Evolutionary conservation across 805 yeast genomes (phyloP).

Genomic region (Aciculoconidium aculeatum): DNA sequence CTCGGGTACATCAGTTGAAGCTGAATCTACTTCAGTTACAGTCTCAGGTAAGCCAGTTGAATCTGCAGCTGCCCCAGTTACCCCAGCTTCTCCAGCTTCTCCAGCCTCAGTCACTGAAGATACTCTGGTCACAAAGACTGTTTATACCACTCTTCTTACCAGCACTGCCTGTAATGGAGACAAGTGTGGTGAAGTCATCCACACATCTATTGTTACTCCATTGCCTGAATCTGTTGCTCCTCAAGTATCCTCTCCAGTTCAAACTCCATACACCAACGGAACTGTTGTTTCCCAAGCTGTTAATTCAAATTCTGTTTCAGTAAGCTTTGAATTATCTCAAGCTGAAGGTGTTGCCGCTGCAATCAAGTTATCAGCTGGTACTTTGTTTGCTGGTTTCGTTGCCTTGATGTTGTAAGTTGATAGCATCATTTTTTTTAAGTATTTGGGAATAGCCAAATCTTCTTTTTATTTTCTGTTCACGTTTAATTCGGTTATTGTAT

Average conservation of each 20-base stretch:
- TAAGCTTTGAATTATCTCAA: background rate
- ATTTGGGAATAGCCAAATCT: too few relatives aligned
- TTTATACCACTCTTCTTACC: too few relatives aligned
- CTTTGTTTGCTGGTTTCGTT: constrained; percentile 7
- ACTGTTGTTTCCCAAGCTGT: background rate
- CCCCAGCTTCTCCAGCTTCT: constrained; percentile 2
- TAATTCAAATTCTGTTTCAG: background rate
- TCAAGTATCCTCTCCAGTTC: constrained; percentile 2
- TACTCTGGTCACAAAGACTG: too few relatives aligned
- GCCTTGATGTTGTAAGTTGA: constrained; percentile 6
- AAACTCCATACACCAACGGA: constrained; percentile 1
- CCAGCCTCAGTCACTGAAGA: background rate
- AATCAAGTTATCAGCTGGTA: constrained; percentile 6
- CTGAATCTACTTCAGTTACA: too few relatives aligned
- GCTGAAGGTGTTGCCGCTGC: constrained; percentile 8
- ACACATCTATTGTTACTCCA: too few relatives aligned
- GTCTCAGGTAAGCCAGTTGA: too few relatives aligned
- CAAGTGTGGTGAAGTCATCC: too few relatives aligned
- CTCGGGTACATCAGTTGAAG: too few relatives aligned
- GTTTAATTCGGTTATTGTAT: too few relatives aligned
- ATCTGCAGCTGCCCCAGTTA: constrained; percentile 3
- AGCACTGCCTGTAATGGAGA: too few relatives aligned
- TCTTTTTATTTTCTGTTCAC: too few relatives aligned
- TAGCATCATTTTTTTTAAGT: too few relatives aligned
- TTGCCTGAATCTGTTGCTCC: constrained; percentile 4